These are phyloP conservation scores for Chaetomium sp. DNA, from an alignment of 2,329 filamentous ascomycete species.

Conservation along the genomic window DNA sequence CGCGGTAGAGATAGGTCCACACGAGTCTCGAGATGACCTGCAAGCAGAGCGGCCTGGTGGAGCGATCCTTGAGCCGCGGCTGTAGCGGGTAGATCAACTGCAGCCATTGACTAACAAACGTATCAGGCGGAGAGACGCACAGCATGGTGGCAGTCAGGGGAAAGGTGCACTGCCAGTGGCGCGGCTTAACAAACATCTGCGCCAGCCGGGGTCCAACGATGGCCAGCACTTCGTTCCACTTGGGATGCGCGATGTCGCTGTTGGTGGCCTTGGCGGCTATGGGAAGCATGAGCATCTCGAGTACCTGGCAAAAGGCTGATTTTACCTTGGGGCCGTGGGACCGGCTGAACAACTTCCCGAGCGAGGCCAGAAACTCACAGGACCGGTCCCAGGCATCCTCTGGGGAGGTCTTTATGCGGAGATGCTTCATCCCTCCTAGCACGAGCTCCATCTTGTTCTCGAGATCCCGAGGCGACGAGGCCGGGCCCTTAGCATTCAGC, in stretches of 20 bases:
- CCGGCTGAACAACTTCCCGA: constrained; percentile 80
- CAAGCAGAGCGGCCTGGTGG: constrained; percentile 75
- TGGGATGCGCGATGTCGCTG: constrained; percentile 75
- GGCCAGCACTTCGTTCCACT: constrained; percentile 84
- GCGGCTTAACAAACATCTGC: constrained; percentile 86
- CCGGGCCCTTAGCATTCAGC: constrained; percentile 68
- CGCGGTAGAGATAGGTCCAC: constrained; percentile 93
- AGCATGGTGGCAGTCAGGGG: constrained; percentile 84
- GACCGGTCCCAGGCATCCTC: constrained; percentile 80
- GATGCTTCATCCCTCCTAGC: constrained; percentile 86
- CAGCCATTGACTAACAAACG: constrained; percentile 84
- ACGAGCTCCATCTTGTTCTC: constrained; percentile 86
- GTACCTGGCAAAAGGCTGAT: constrained; percentile 88
- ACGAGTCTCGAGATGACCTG: constrained; percentile 87
- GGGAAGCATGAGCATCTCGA: constrained; percentile 83
- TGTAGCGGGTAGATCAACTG: constrained; percentile 77
- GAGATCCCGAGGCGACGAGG: constrained; percentile 59
- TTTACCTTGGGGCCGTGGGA: constrained; percentile 90
- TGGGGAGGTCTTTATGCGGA: constrained; percentile 74
- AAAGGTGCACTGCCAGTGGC: constrained; percentile 88
- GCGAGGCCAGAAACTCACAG: constrained; percentile 81
- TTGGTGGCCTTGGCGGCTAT: constrained; percentile 78
- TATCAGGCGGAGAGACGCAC: constrained; percentile 83
- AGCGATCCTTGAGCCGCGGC: constrained; percentile 80
- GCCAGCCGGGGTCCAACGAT: constrained; percentile 75